Base-by-base conservation (phyloP, 1,284 basidiomycete species). In the Fomitopsis betulina region DNA sequence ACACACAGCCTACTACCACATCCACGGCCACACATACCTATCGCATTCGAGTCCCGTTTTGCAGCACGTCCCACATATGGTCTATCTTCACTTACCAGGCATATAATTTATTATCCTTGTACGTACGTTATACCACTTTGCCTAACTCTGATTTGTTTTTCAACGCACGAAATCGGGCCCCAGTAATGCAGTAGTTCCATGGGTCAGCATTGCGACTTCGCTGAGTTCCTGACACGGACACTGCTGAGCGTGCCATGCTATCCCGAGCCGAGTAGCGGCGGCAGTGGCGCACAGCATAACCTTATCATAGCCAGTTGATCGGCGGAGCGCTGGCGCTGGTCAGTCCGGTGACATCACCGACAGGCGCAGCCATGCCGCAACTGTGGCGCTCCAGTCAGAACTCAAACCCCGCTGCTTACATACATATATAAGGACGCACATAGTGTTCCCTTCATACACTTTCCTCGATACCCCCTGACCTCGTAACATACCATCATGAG, bases 401-500 rank as follows among this genome's bases (percentile, higher is more conserved):
- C 49, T 51, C n/a, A 32, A 37, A 51, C 33, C n/a, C 33, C 9
- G 10, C 8, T 19, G 19, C 12, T 19, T 51, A 32, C 23, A 47
- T 47, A n/a, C 45, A 30, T 19, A 37, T 37, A 37, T 12, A 15
- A 47, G 27, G 23, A 21, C 23, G 43, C 45, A 27, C 27, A 30
- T 8, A 13, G 10, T 13, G 25, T 15, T 35, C 32, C 4, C 32
- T 35, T 5, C 35, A 23, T 27, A 15, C 19, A 8, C 19, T 23
- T 13, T 19, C 27, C 49, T 19, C 32, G 12, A 33, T 32, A 50
- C 47, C 42, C 21, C 21, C 40, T 30, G n/a, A 25, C 33, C n/a
- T 35, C n/a, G 2, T 10, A 37, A 12, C 35, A 33, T 38, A 35
- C 21, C 19, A 55, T 42, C 57, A 70, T 68, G 67, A 60, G 53